These are phyloP conservation scores for Backusella westeae DNA, from an alignment of 192 early-diverging fungal genomes.

Conservation along the genomic window DNA sequence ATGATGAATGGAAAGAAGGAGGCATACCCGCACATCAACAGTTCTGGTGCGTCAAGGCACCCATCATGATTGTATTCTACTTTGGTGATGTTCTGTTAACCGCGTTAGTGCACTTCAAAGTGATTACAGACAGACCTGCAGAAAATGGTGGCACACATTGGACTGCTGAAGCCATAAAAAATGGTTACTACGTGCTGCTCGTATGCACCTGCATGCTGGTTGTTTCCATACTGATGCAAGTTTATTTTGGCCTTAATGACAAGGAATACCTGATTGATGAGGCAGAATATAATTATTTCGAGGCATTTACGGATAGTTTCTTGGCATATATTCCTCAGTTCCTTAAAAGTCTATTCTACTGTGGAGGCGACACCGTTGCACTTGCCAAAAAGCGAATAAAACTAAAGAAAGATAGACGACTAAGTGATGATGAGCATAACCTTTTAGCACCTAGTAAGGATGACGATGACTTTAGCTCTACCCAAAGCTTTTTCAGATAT, in stretches of 20 bases:
- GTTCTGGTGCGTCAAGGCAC: constrained; percentile 41
- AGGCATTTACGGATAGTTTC: constrained; percentile 23
- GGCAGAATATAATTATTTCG: neutral
- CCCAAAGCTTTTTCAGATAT: neutral
- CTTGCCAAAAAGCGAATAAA: constrained; percentile 31
- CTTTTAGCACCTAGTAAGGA: neutral
- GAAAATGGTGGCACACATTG: constrained; percentile 18
- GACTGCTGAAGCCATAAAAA: constrained; percentile 32
- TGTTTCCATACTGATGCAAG: constrained; percentile 27
- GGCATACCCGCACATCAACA: constrained; percentile 22
- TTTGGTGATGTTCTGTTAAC: constrained; percentile 30
- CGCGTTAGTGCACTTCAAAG: constrained; percentile 8
- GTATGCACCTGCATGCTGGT: constrained; percentile 29
- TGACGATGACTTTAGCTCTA: neutral
- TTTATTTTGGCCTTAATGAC: constrained; percentile 21
- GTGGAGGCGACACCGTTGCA: constrained; percentile 23
- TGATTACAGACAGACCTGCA: constrained; percentile 25
- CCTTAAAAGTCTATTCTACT: constrained; percentile 13
- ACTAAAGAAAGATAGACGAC: constrained; percentile 5
- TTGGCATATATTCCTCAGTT: constrained; percentile 35
- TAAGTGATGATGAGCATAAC: constrained; percentile 20
- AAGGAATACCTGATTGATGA: constrained; percentile 22
- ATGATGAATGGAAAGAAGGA: constrained; percentile 32
- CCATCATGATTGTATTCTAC: constrained; percentile 40
- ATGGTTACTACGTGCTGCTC: constrained; percentile 28